A percentile compares a stretch with the other conserved stretches of the same genome.
Evolutionary conservation across 768 basidiomycete genomes (phyloP).

Genomic region (Coprinopsis sp.): DNA sequence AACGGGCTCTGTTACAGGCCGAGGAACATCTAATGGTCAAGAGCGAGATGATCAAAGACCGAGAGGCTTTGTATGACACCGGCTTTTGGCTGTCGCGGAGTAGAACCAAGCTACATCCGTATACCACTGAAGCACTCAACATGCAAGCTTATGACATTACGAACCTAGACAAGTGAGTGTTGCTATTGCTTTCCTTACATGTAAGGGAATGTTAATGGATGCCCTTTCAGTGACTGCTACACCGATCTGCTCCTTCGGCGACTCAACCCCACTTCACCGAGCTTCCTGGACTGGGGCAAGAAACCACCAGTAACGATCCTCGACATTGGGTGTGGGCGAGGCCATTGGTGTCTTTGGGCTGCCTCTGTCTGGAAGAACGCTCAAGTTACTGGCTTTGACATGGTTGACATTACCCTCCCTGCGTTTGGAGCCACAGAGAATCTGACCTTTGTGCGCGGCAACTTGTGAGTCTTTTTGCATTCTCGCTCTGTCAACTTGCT

Average conservation of each 20-base stretch:
- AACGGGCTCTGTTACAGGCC: too few relatives aligned
- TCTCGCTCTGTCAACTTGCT: conserved; percentile 2
- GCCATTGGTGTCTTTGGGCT: conserved; percentile 63
- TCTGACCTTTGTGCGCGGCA: conserved; percentile 52
- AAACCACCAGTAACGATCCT: conserved; percentile 52
- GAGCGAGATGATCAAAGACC: conserved; percentile 11
- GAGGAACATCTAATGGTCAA: conserved; percentile 19
- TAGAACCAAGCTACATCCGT: conserved; percentile 54
- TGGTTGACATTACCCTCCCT: conserved; percentile 45
- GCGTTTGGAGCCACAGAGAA: conserved; percentile 35
- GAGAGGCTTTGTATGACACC: conserved; percentile 25
- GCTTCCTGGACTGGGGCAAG: conserved; percentile 51
- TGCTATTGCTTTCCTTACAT: conserved; percentile 5
- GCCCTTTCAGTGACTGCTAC: conserved; percentile 52
- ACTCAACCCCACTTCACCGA: conserved; percentile 53
- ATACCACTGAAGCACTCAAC: conserved; percentile 46
- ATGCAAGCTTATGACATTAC: conserved; percentile 63
- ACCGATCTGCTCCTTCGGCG: conserved; percentile 50
- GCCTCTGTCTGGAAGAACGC: conserved; percentile 57
- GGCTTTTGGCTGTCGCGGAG: conserved; percentile 35
- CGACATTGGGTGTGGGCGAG: conserved; percentile 74
- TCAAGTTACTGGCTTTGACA: conserved; percentile 61
- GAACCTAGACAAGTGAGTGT: conserved; percentile 53
- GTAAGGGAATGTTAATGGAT: conserved; percentile 3
- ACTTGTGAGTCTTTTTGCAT: conserved; percentile 52